Evolutionary conservation across 2,329 filamentous ascomycete species (phyloP).

Genomic region (Aspergillus transmontanensis): DNA sequence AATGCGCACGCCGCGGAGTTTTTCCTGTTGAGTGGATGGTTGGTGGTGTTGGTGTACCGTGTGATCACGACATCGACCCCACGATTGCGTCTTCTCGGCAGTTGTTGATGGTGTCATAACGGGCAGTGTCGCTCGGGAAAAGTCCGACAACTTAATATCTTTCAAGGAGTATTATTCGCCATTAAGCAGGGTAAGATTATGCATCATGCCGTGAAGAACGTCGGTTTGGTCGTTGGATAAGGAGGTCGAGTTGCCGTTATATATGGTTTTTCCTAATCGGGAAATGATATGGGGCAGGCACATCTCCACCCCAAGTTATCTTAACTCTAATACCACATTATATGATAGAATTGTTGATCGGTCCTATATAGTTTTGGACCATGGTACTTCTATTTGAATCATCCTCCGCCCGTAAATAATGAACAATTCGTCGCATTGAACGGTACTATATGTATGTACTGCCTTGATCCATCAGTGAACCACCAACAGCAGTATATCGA

Average conservation of each 20-base stretch:
- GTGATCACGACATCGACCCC: constrained; percentile 15
- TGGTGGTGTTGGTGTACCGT: constrained; percentile 1
- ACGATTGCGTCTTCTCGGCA: constrained; percentile 12
- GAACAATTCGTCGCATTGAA: not conserved
- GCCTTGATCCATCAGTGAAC: not conserved
- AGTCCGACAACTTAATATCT: not conserved
- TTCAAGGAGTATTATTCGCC: not conserved
- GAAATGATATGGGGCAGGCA: not conserved
- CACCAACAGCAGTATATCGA: not conserved
- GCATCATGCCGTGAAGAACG: not conserved
- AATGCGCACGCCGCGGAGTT: not conserved
- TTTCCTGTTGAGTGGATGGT: not conserved
- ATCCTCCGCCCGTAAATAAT: not conserved
- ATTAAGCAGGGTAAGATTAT: not conserved
- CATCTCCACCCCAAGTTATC: not conserved
- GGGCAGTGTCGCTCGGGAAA: not conserved
- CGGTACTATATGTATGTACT: not conserved
- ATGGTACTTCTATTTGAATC: not conserved
- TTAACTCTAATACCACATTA: not conserved
- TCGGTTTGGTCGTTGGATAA: not conserved
- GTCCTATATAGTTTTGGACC: not conserved
- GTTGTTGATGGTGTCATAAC: not conserved
- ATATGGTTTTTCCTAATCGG: not conserved
- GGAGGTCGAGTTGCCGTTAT: not conserved
- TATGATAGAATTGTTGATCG: not conserved